Percentiles rank a stretch among this genome's conserved stretches.
phyloP scores from a whole-genome alignment of 2,329 filamentous ascomycete species.

The Chaetomium olivaceum region DNA sequence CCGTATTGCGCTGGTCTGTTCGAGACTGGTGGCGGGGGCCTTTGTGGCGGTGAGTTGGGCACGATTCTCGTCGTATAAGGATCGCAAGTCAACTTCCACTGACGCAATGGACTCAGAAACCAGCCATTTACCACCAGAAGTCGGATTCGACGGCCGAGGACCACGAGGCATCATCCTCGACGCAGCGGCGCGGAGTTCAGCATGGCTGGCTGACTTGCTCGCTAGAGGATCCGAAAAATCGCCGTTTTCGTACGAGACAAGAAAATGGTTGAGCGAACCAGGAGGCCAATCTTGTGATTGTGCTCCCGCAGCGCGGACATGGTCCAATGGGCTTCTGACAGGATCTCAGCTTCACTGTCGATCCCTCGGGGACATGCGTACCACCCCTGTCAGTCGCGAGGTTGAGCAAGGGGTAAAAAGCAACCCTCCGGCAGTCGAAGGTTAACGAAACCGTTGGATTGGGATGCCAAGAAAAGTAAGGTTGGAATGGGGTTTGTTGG shows the following conservation, averaged over 20 bases:
- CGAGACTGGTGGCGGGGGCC: conserved; percentile 4
- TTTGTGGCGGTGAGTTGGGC: conserved; percentile 13
- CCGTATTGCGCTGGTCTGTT: neutral
- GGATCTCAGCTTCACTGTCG: conserved; percentile 2
- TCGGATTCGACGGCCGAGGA: neutral
- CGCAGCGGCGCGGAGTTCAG: neutral
- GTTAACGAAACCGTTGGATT: neutral
- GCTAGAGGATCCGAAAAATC: neutral
- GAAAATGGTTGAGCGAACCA: conserved; percentile 6
- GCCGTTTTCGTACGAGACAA: neutral
- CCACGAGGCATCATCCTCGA: neutral
- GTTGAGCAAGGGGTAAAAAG: neutral
- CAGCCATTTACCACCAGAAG: too few species aligned
- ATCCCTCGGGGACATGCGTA: conserved; percentile 12
- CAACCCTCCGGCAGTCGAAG: neutral
- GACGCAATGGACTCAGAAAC: neutral
- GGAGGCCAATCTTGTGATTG: neutral
- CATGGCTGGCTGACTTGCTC: neutral
- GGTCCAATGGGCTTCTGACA: conserved; percentile 11
- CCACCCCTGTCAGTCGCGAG: conserved; percentile 2
- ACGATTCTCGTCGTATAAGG: neutral
- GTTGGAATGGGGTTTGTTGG: neutral
- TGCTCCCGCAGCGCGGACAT: conserved; percentile 4
- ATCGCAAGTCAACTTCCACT: neutral
- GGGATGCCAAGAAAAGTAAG: conserved; percentile 3